Conservation (phyloP, 2,329 filamentous ascomycete species). For the Sporothrix humicola region DNA sequence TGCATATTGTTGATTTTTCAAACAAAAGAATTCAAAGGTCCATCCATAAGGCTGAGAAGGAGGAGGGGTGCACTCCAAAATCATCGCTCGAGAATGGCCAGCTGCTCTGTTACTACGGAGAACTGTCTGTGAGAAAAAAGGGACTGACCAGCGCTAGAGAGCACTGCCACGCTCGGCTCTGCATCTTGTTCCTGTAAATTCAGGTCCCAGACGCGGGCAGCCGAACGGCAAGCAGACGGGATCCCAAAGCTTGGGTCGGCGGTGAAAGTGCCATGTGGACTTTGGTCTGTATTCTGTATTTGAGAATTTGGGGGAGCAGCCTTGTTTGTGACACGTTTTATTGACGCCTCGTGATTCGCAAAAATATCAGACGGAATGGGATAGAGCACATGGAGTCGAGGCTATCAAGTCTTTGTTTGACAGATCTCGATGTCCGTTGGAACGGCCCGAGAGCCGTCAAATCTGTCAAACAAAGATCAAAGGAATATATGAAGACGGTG, state of each 20-base stretch:
- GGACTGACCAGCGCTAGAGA: conserved; percentile 37
- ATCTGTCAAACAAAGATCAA: neutral
- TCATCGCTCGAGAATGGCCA: conserved; percentile 13
- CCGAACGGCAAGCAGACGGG: conserved; percentile 29
- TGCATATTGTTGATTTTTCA: neutral
- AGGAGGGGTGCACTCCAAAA: conserved; percentile 1
- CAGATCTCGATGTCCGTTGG: conserved; percentile 2
- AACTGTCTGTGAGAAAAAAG: neutral
- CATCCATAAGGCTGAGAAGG: conserved; percentile 27
- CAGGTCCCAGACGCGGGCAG: conserved; percentile 9
- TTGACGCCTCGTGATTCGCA: neutral
- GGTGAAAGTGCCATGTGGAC: conserved; percentile 2
- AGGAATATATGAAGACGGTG: neutral
- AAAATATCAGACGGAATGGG: neutral
- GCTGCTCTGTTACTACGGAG: neutral
- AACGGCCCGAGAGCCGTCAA: neutral
- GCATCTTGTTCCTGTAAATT: conserved; percentile 37
- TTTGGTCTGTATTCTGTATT: too few relatives aligned
- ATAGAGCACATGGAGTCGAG: neutral
- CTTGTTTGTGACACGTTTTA: conserved; percentile 1
- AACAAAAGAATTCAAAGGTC: neutral
- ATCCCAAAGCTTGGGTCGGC: conserved; percentile 21
- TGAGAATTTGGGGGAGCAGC: neutral
- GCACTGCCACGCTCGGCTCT: conserved; percentile 42
- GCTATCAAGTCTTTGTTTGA: neutral